phyloP scores from a whole-genome alignment of 148 eudicot species.

The Arbutus unedo region DNA sequence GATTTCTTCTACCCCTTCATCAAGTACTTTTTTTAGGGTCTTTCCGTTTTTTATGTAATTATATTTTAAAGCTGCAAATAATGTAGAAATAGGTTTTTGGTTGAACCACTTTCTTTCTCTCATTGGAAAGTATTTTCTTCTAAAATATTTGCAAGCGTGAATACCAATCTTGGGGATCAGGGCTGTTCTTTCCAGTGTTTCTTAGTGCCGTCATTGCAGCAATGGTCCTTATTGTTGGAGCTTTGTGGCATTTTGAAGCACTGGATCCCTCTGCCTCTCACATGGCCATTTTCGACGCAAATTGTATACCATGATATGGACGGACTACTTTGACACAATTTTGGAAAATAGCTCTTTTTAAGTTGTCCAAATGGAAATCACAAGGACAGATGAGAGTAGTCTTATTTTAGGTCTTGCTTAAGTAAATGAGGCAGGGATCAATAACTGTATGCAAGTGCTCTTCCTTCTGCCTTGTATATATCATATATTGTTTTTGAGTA shows the following conservation, averaged over 20 bases:
- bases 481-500: not conserved
- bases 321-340: not conserved
- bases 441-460: not conserved
- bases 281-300: not conserved
- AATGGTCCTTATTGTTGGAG: not conserved
- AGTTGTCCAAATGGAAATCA: not conserved
- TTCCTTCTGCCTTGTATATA: not conserved
- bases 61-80: not conserved
- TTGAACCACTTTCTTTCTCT: not conserved
- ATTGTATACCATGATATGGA: not conserved
- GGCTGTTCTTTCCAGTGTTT: not conserved
- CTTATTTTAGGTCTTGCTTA: constrained; percentile 53
- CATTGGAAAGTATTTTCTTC: not conserved
- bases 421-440: constrained; percentile 60
- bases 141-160: not conserved
- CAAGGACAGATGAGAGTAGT: constrained; percentile 34
- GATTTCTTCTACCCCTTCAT: not conserved
- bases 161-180: not conserved
- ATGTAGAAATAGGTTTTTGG: not conserved
- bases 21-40: not conserved
- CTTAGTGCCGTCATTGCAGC: not conserved
- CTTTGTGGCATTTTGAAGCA: not conserved
- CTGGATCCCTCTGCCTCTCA: not conserved
- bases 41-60: not conserved
- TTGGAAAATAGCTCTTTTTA: not conserved